These are phyloP conservation scores for Amanita polypyramis DNA, from an alignment of 768 basidiomycete species.

Conservation along the genomic window DNA sequence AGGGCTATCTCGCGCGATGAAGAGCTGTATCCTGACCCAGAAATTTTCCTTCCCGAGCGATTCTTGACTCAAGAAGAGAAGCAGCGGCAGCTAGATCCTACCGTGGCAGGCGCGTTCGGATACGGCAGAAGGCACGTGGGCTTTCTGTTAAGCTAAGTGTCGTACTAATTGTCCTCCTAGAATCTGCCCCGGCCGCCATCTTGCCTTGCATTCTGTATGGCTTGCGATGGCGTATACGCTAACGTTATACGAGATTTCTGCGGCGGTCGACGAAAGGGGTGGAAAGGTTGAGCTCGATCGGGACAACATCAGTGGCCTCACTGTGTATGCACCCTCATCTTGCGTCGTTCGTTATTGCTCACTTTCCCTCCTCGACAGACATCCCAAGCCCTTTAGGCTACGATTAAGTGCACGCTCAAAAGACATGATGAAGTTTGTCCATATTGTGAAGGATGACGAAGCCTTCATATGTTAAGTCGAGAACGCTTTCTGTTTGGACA, in stretches of 20 bases:
- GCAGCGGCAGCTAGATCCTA: slow-evolving; percentile 14
- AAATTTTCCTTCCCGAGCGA: slow-evolving; percentile 44
- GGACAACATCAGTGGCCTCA: slow-evolving; percentile 5
- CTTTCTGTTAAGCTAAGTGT: neutral
- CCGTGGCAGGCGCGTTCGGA: slow-evolving; percentile 18
- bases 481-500: neutral
- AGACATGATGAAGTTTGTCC: neutral
- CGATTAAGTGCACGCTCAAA: neutral
- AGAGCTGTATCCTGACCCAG: slow-evolving; percentile 38
- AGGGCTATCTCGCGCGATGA: slow-evolving; percentile 43
- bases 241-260: slow-evolving; percentile 13
- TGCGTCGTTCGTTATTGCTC: neutral
- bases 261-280: slow-evolving; percentile 13
- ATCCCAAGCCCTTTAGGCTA: slow-evolving; percentile 5
- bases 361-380: neutral
- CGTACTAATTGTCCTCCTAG: neutral
- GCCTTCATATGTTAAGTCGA: neutral
- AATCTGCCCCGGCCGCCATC: slow-evolving; percentile 17
- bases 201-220: slow-evolving; percentile 17
- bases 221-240: slow-evolving; percentile 15
- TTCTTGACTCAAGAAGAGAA: slow-evolving; percentile 28
- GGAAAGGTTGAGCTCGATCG: slow-evolving; percentile 14
- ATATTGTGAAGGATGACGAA: slow-evolving; percentile 2
- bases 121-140: slow-evolving; percentile 21
- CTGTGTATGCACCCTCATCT: neutral